These are phyloP conservation scores for Asterochloris sp. DNA, from an alignment of 139 green algal species.

Conservation along the genomic window DNA sequence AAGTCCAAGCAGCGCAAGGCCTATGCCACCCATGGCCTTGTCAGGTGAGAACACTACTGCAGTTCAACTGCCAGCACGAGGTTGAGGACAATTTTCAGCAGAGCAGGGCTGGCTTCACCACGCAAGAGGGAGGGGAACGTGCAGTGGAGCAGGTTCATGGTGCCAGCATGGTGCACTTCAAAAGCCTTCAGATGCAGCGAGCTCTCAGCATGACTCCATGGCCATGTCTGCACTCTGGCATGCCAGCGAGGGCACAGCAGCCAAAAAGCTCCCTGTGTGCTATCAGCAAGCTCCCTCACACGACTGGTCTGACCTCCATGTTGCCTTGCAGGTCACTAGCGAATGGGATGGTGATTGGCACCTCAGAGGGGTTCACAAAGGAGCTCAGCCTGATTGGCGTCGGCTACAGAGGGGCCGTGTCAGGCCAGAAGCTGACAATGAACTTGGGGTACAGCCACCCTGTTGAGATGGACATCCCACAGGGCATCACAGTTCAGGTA, in stretches of 20 bases:
- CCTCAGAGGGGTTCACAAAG: slow-evolving; percentile 83
- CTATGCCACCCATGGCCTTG: slow-evolving; percentile 64
- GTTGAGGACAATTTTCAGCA: not conserved
- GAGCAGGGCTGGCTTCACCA: too few relatives aligned
- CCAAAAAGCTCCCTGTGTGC: not conserved
- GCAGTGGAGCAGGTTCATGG: too few relatives aligned
- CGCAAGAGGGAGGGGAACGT: too few relatives aligned
- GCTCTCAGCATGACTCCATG: too few relatives aligned
- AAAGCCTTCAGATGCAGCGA: too few relatives aligned
- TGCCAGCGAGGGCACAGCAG: not conserved
- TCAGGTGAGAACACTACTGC: slow-evolving; percentile 32
- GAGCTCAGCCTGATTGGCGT: slow-evolving; percentile 78
- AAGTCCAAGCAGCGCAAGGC: slow-evolving; percentile 40
- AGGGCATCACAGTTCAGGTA: slow-evolving; percentile 76
- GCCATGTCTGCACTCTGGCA: too few relatives aligned
- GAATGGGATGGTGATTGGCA: slow-evolving; percentile 92
- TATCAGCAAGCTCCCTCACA: not conserved
- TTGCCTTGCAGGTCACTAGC: slow-evolving; percentile 55
- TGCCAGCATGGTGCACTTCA: too few relatives aligned
- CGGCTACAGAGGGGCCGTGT: slow-evolving; percentile 85
- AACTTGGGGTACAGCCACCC: slow-evolving; percentile 92
- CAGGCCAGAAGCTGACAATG: slow-evolving; percentile 75
- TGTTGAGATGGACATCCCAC: slow-evolving; percentile 80
- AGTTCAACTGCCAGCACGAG: not conserved
- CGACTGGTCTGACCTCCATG: not conserved